Conservation (phyloP, 2,329 filamentous ascomycete genomes). For the Hortaea werneckii region DNA sequence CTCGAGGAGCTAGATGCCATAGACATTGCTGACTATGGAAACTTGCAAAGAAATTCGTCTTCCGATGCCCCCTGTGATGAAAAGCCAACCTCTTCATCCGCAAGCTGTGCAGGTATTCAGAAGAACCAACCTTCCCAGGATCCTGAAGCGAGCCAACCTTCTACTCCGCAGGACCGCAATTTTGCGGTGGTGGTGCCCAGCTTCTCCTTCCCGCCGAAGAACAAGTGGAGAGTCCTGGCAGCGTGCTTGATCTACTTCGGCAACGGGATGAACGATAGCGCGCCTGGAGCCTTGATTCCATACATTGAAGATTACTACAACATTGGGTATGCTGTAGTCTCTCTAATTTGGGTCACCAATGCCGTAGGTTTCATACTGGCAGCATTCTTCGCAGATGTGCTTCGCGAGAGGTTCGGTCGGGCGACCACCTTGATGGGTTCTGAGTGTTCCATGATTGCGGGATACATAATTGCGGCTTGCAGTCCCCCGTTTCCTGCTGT, state of each 20-base stretch:
- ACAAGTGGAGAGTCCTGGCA: conserved; percentile 57
- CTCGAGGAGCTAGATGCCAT: too few relatives aligned
- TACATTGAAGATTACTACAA: conserved; percentile 68
- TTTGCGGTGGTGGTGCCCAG: conserved; percentile 38
- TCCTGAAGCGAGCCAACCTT: conserved; percentile 44
- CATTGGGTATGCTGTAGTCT: conserved; percentile 69
- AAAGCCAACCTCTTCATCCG: too few relatives aligned
- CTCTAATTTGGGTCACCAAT: conserved; percentile 70
- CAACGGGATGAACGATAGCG: conserved; percentile 59
- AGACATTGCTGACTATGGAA: too few relatives aligned
- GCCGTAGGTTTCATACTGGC: conserved; percentile 60
- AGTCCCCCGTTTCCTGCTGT: conserved; percentile 62
- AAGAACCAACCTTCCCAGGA: too few relatives aligned
- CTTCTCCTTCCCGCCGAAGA: conserved; percentile 51
- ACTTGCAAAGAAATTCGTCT: too few relatives aligned
- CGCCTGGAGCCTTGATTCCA: conserved; percentile 68
- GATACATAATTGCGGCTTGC: conserved; percentile 55
- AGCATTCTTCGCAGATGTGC: conserved; percentile 56
- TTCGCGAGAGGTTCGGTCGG: conserved; percentile 55
- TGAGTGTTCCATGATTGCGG: conserved; percentile 47
- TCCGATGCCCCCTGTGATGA: too few relatives aligned
- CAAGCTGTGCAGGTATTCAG: too few relatives aligned
- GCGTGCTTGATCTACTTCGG: conserved; percentile 56
- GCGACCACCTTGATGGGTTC: conserved; percentile 52
- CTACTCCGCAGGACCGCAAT: conserved; percentile 29